A percentile compares a stretch with the other conserved stretches of the same genome.
These are phyloP conservation scores for Ustilago vetiveriae DNA, from an alignment of 1,284 basidiomycete species.

Conservation along the genomic window DNA sequence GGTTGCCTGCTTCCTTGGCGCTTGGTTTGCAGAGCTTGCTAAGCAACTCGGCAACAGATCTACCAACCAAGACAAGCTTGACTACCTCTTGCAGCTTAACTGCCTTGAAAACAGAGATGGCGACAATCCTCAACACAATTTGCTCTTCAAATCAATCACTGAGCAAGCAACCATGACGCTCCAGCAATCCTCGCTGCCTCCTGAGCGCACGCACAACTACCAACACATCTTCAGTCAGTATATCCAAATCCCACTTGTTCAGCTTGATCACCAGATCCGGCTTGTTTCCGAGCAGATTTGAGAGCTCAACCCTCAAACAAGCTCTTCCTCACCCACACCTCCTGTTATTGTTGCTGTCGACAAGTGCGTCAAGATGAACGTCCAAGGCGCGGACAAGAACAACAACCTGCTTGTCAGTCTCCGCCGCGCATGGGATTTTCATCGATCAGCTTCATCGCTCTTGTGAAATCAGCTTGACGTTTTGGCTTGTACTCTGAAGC, in stretches of 20 bases:
- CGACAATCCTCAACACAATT: too few species aligned
- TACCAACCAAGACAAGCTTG: background rate
- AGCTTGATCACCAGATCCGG: too few species aligned
- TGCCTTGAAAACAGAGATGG: background rate
- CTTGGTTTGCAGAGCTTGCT: constrained; percentile 6
- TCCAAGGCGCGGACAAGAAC: too few species aligned
- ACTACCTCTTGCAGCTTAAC: background rate
- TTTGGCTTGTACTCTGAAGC: constrained; percentile 26
- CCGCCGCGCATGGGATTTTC: constrained; percentile 15
- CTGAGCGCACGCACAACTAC: too few species aligned
- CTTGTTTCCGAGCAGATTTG: too few species aligned
- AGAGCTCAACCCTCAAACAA: too few species aligned
- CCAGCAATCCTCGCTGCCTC: too few species aligned
- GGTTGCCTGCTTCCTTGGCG: constrained; percentile 7
- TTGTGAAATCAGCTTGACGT: background rate
- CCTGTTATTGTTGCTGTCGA: constrained; percentile 13
- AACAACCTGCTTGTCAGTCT: constrained; percentile 9
- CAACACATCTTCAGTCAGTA: too few species aligned
- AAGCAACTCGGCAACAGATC: background rate
- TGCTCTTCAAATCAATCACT: background rate
- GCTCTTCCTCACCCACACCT: too few species aligned
- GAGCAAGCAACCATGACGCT: background rate
- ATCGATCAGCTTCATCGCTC: too few species aligned
- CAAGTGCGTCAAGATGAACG: constrained; percentile 21
- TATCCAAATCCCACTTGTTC: too few species aligned